These are phyloP conservation scores for Pseudogymnoascus sp. DNA, from an alignment of 2,329 filamentous ascomycete species.

Conservation along the genomic window DNA sequence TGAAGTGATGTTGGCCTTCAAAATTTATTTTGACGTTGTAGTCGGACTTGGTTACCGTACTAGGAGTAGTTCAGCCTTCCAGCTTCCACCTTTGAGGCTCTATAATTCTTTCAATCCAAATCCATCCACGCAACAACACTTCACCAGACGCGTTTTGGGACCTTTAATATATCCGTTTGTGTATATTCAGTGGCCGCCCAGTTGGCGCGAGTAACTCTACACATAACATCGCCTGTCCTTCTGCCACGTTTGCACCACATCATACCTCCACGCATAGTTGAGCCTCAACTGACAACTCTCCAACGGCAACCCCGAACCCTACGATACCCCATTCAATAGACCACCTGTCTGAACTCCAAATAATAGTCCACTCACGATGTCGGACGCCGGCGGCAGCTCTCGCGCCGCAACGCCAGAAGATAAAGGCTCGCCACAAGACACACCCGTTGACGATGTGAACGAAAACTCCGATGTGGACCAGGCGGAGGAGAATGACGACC, in stretches of 20 bases:
- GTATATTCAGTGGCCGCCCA: background rate
- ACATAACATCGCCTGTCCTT: background rate
- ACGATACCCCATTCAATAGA: background rate
- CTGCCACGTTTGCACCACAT: background rate
- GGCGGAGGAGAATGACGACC: slow-evolving; percentile 22
- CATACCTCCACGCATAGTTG: background rate
- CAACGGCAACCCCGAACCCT: background rate
- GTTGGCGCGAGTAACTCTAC: background rate
- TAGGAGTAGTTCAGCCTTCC: slow-evolving; percentile 8
- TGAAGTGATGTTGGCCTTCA: slow-evolving; percentile 9
- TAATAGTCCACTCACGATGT: background rate
- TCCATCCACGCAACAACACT: background rate
- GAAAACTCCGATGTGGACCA: slow-evolving; percentile 2
- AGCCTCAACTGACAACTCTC: background rate
- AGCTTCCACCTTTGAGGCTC: slow-evolving; percentile 8
- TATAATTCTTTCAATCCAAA: slow-evolving; percentile 8
- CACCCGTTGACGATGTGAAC: background rate
- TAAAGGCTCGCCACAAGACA: background rate
- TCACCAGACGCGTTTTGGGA: slow-evolving; percentile 1
- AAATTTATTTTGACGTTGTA: slow-evolving; percentile 11
- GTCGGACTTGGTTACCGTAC: slow-evolving; percentile 10
- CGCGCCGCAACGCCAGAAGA: background rate
- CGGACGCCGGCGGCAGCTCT: background rate
- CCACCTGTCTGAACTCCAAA: background rate
- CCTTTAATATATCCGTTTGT: background rate